Evolutionary conservation across 345 rosid genomes (phyloP), one percentile per base, ranked within the genome.

Genomic region (Cardamine occulta): DNA sequence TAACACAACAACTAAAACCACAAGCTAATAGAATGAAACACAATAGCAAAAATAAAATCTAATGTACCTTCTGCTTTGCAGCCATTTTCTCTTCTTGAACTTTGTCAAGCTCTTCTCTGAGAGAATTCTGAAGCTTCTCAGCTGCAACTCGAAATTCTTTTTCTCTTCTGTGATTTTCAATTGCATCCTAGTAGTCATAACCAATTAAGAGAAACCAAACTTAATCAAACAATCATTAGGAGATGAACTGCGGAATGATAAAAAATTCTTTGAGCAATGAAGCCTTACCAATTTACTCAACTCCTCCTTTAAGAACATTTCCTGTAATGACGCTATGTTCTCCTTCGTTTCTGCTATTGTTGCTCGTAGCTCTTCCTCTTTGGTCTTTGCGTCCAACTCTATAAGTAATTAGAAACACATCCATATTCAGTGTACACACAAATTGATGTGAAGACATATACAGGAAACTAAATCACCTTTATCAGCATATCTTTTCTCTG

Each of bases 1-100:
- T 32, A 68, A 39, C 12, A 56, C 18, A 54, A 54, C 32, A 47
- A 31, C 59, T 12, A 64, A 40, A 60, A 40, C 44, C 67, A 63
- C 8, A 18, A 18, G 44, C 56, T 52, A 29, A 53, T 6, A 17
- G 51, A 37, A 53, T 48, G 47, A 68, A 49, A 28, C 59, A 63
- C 19, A 51, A 35, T 2, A 49, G 10, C 6, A 4, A 12, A 42
- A 53, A 8, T 3, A 4, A 52, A 63, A 10, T 61, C 21, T 34
- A 4, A 3, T 1, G 51, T 86, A 95, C 99, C 94, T 82, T 88
- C 47, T 86, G 84, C 82, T 85, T 87, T 42, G 90, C 93, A 63
- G 75, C 89, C 56, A 75, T 48, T 71, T 84, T 86, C 65, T 95
- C 98, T 64, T 87, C 88, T 58, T 85, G 84, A 12, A 85, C 83